phyloP scores from a whole-genome alignment of 352 stramenopile genomes.

The Sclerospora graminicola region DNA sequence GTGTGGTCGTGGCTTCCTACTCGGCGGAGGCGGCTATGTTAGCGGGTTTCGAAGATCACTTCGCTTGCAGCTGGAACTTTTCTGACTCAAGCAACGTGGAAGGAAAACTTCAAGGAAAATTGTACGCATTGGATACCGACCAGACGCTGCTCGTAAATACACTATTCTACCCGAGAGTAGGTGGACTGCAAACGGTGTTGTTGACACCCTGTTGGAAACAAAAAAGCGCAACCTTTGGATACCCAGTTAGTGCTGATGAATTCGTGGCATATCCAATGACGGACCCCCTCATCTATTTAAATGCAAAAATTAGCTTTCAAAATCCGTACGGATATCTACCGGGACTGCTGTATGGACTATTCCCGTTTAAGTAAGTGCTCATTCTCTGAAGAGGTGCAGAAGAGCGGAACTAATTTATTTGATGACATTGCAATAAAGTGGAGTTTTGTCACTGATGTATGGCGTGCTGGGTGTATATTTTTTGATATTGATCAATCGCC shows the following conservation, averaged over 20 bases:
- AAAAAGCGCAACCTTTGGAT: constrained; percentile 69
- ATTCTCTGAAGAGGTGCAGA: background rate
- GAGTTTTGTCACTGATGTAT: constrained; percentile 62
- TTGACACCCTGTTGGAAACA: constrained; percentile 76
- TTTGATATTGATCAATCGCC: constrained; percentile 46
- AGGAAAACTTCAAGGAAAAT: constrained; percentile 44
- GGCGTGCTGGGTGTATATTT: constrained; percentile 60
- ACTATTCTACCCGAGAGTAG: constrained; percentile 38
- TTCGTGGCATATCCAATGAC: constrained; percentile 65
- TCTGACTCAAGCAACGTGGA: constrained; percentile 26
- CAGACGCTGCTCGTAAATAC: constrained; percentile 30
- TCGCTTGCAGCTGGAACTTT: constrained; percentile 57
- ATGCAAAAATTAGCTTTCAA: constrained; percentile 52
- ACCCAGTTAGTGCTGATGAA: constrained; percentile 59
- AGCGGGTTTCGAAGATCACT: constrained; percentile 39
- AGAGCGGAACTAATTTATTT: constrained; percentile 3
- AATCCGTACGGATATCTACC: constrained; percentile 83
- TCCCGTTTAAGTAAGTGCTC: constrained; percentile 69
- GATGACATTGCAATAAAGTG: constrained; percentile 25
- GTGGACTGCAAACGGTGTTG: constrained; percentile 55
- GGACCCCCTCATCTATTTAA: constrained; percentile 52
- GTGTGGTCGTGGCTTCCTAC: constrained; percentile 53
- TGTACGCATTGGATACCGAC: constrained; percentile 34
- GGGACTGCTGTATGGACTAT: constrained; percentile 65
- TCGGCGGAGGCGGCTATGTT: constrained; percentile 27